These are phyloP conservation scores for Vigna nakashimae DNA, from an alignment of 306 rosid species.

Conservation along the genomic window DNA sequence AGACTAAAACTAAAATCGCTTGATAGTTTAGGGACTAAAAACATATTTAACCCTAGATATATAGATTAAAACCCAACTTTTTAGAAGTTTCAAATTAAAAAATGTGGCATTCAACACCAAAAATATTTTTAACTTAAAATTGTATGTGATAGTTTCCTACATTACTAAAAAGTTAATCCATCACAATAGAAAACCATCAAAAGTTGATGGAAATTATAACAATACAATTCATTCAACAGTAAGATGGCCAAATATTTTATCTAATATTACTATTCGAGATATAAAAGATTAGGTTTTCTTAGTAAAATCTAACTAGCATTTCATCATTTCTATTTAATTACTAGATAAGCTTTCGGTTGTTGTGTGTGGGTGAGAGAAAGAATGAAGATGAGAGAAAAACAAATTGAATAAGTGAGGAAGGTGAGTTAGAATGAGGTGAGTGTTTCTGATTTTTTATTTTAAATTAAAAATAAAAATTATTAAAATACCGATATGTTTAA, in stretches of 20 bases:
- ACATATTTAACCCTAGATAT: no score
- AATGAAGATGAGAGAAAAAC: no score
- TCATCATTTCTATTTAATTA: neutral
- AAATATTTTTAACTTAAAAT: neutral
- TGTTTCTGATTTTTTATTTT: no score
- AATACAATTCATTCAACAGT: neutral
- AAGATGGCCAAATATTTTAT: neutral
- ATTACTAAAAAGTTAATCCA: no score
- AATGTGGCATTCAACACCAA: neutral
- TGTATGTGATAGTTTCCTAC: no score
- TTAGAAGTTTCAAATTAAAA: neutral
- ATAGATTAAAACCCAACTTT: neutral
- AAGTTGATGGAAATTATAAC: neutral
- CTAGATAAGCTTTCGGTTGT: neutral
- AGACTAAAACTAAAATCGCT: no score
- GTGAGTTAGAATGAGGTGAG: fast-evolving
- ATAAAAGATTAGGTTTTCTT: neutral
- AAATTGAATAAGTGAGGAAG: no score
- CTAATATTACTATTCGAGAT: neutral
- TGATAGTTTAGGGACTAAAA: no score
- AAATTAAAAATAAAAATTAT: no score
- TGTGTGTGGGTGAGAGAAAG: no score
- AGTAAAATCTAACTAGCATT: neutral
- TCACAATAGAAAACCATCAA: neutral
- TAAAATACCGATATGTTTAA: no score